Conservation (phyloP, 305 asterid species). For the Nicotiana rustica region DNA sequence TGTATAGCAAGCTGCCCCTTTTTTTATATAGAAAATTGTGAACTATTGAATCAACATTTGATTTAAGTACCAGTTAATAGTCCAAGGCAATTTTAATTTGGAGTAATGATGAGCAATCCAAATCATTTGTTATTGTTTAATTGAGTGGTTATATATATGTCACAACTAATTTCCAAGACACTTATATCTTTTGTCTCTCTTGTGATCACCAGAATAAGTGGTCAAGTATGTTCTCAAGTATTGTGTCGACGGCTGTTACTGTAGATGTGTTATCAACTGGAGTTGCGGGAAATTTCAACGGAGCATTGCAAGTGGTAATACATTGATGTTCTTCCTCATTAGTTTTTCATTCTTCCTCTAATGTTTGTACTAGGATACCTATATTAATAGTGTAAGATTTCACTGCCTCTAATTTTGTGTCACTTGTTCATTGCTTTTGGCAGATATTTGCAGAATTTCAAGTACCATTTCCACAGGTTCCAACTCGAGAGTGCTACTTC, state of each 20-base stretch:
- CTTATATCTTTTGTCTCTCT: background rate
- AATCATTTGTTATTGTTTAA: too few relatives aligned
- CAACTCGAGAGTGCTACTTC: conserved; percentile 35
- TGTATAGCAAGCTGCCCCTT: background rate
- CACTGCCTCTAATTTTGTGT: background rate
- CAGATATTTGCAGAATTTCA: conserved; percentile 43
- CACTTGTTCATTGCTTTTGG: background rate
- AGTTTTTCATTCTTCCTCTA: background rate
- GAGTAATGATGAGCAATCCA: too few relatives aligned
- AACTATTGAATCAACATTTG: background rate
- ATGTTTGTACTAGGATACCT: too few relatives aligned
- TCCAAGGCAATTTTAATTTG: background rate
- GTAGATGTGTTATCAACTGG: conserved; percentile 53
- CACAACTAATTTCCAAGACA: too few relatives aligned
- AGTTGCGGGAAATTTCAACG: conserved; percentile 52
- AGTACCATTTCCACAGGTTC: conserved; percentile 38
- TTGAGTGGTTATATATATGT: too few relatives aligned
- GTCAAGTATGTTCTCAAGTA: conserved; percentile 55
- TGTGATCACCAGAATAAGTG: conserved; percentile 50
- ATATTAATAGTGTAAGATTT: too few relatives aligned
- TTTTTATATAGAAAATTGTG: background rate
- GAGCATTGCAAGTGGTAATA: conserved; percentile 57
- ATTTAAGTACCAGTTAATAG: background rate
- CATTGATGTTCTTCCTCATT: background rate
- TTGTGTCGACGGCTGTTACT: conserved; percentile 52